These are phyloP conservation scores for Hygrocybe coccinea DNA, from an alignment of 768 basidiomycete genomes.

Conservation along the genomic window DNA sequence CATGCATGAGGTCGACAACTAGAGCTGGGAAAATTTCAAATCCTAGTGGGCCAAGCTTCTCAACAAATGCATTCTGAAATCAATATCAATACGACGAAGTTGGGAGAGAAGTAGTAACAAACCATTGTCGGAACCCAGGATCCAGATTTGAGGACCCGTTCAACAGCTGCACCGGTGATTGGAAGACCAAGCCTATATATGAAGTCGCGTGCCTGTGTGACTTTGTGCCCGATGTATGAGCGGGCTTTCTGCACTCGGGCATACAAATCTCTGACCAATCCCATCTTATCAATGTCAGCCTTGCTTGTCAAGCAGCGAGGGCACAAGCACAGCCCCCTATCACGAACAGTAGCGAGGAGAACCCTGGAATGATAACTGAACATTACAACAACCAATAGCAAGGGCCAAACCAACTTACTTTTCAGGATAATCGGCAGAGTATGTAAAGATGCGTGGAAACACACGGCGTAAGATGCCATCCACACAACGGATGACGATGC, in stretches of 20 bases:
- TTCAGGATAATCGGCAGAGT: slow-evolving; percentile 28
- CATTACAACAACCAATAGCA: neutral
- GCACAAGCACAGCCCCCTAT: slow-evolving; percentile 22
- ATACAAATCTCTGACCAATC: slow-evolving; percentile 7
- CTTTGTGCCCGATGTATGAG: slow-evolving; percentile 3
- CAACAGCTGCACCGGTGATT: neutral
- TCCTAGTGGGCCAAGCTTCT: slow-evolving; percentile 2
- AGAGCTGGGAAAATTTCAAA: slow-evolving; percentile 6
- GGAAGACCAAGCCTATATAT: slow-evolving; percentile 4
- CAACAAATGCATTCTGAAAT: slow-evolving; percentile 9
- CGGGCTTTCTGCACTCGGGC: neutral
- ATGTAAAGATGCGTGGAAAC: slow-evolving; percentile 20
- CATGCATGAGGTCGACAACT: slow-evolving; percentile 9
- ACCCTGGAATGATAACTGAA: slow-evolving; percentile 14
- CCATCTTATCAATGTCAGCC: slow-evolving; percentile 22
- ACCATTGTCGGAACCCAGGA: slow-evolving; percentile 10
- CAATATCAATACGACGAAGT: neutral
- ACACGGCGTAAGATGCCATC: slow-evolving; percentile 15
- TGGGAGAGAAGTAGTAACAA: neutral
- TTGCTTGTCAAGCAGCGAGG: slow-evolving; percentile 22
- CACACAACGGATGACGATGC: slow-evolving; percentile 4
- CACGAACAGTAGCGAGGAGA: slow-evolving; percentile 22
- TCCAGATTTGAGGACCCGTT: slow-evolving; percentile 1
- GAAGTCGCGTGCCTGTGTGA: neutral
- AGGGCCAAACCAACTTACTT: slow-evolving; percentile 4